A percentile compares a stretch with the other conserved stretches of the same genome.
Conservation (phyloP, 1,284 basidiomycete species). For the Puccinia polysora region DNA sequence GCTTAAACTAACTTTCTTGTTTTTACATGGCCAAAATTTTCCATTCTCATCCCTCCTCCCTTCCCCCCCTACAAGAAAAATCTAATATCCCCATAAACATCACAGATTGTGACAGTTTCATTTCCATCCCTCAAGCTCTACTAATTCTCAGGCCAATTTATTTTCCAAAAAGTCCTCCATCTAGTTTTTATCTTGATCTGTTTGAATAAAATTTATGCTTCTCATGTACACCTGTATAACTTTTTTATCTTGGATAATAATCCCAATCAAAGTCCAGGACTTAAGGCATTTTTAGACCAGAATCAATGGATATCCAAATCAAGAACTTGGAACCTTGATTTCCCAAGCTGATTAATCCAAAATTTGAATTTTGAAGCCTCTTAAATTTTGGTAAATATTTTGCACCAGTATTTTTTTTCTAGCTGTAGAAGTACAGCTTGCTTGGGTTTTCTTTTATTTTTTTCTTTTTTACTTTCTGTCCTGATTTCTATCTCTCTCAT, state of each 20-base stretch:
- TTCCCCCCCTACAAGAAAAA: too few relatives aligned
- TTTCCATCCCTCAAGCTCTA: too few relatives aligned
- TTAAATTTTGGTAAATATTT: not conserved
- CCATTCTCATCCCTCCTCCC: too few relatives aligned
- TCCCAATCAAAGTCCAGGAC: constrained; percentile 66
- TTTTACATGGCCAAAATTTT: too few relatives aligned
- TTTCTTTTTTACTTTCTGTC: not conserved
- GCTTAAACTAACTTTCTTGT: too few relatives aligned
- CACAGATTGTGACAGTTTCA: constrained; percentile 72
- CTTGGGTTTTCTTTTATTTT: not conserved
- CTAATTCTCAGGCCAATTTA: not conserved
- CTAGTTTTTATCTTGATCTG: too few relatives aligned
- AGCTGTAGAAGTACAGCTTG: too few relatives aligned
- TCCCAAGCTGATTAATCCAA: constrained; percentile 82
- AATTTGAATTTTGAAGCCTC: constrained; percentile 70
- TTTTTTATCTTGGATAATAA: constrained; percentile 54
- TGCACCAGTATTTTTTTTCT: not conserved
- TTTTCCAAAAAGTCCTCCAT: not conserved
- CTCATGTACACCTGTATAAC: too few relatives aligned
- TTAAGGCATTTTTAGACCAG: constrained; percentile 68
- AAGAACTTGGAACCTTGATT: constrained; percentile 76
- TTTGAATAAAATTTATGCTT: not conserved
- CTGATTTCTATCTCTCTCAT: not conserved
- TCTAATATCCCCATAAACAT: too few relatives aligned
- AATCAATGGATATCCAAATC: constrained; percentile 81